Percentiles rank a stretch among this genome's conserved stretches.
These are phyloP conservation scores for Trichocomaceae sp. DNA, from an alignment of 2,329 filamentous ascomycete species.

Conservation along the genomic window DNA sequence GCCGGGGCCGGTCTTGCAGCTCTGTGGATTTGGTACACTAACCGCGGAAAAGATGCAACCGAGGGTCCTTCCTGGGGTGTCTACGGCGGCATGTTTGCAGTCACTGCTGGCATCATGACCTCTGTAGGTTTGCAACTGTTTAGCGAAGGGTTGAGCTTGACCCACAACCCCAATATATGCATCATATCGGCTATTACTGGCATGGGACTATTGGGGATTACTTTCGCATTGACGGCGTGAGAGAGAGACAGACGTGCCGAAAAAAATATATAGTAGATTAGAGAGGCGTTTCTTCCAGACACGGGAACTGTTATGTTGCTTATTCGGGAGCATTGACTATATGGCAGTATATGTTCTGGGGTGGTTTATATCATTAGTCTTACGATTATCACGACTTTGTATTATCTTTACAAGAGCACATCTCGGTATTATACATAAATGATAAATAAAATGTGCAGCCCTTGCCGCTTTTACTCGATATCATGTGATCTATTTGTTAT, in stretches of 20 bases:
- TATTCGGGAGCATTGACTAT: slow-evolving; percentile 2
- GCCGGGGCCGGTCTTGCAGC: slow-evolving; percentile 77
- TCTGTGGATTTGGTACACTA: slow-evolving; percentile 73
- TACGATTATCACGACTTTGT: not conserved
- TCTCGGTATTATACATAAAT: not conserved
- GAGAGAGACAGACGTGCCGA: not conserved
- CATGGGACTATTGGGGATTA: slow-evolving; percentile 80
- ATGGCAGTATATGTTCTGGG: not conserved
- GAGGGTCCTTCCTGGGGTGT: slow-evolving; percentile 48
- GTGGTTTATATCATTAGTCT: not conserved
- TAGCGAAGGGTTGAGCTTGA: slow-evolving; percentile 74
- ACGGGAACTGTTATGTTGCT: not conserved
- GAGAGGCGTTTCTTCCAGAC: not conserved
- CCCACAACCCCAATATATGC: slow-evolving; percentile 39
- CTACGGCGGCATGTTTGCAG: slow-evolving; percentile 65
- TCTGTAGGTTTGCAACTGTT: slow-evolving; percentile 87
- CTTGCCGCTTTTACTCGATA: too few species aligned
- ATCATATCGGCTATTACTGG: slow-evolving; percentile 43
- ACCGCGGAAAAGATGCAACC: slow-evolving; percentile 36
- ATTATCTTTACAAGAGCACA: not conserved
- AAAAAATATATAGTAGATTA: slow-evolving; percentile 2
- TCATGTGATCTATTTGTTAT: too few species aligned
- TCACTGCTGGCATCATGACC: slow-evolving; percentile 90
- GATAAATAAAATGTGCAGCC: too few species aligned
- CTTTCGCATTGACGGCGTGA: slow-evolving; percentile 69